Percentiles rank a stretch among this genome's conserved stretches.
Conservation (phyloP, 129 eudicot species). For the Ambrosia trifida region DNA sequence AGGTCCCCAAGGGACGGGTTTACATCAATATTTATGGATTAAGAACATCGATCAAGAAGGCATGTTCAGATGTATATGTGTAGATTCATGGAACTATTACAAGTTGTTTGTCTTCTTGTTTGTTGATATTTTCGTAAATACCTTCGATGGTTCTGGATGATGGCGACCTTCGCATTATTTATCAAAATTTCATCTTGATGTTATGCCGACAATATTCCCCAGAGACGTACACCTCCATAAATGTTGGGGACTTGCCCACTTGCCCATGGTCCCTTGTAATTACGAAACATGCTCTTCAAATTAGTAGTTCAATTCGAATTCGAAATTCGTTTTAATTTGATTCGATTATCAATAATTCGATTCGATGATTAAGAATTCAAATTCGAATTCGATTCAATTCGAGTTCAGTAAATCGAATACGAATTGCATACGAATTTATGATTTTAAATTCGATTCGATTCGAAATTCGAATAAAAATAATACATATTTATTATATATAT, state of each 20-base stretch:
- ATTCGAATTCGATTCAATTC: no score
- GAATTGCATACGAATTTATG: no score
- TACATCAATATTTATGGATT: background rate
- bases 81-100: slow-evolving; percentile 32
- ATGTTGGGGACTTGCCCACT: slow-evolving; percentile 34
- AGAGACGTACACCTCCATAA: slow-evolving; percentile 25
- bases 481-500: no score
- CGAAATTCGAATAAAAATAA: no score
- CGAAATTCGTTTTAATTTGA: no score
- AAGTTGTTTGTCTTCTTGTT: slow-evolving; percentile 5
- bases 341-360: no score
- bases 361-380: no score
- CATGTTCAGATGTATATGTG: background rate
- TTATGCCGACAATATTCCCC: slow-evolving; percentile 28
- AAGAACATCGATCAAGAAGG: background rate
- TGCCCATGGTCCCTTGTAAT: slow-evolving; percentile 21
- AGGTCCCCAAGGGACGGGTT: slow-evolving; percentile 28
- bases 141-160: slow-evolving; percentile 29
- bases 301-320: no score
- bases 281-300: slow-evolving; percentile 1
- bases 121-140: slow-evolving; percentile 19
- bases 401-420: no score
- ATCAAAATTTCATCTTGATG: slow-evolving; percentile 27
- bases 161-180: slow-evolving; percentile 27
- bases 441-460: no score